Percentiles rank a stretch among this genome's conserved stretches.
phyloP scores from a whole-genome alignment of 2,329 filamentous ascomycete genomes.

The Neurospora crassa region DNA sequence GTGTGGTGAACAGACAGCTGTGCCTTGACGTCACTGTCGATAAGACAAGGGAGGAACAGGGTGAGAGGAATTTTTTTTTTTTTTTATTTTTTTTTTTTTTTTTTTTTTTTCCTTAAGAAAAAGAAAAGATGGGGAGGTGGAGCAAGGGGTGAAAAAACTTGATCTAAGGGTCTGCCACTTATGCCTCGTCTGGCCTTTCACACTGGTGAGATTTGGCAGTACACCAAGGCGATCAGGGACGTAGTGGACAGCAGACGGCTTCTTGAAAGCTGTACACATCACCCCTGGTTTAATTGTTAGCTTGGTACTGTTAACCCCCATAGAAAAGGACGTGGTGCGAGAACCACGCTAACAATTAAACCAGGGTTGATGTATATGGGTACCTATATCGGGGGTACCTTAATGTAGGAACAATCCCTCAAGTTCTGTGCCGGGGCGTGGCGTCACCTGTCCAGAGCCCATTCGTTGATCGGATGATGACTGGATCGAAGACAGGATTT shows the following conservation, averaged over 20 bases:
- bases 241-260: neutral
- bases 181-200: slow-evolving; percentile 19
- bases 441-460: neutral
- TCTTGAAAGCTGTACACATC: neutral
- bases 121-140: slow-evolving; percentile 1
- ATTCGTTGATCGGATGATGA: neutral
- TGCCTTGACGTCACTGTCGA: slow-evolving; percentile 1
- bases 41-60: neutral
- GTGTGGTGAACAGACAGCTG: neutral
- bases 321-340: too few relatives aligned
- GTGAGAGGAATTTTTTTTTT: neutral
- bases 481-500: neutral
- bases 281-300: too few relatives aligned
- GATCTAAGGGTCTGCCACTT: slow-evolving; percentile 11
- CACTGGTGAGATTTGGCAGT: slow-evolving; percentile 16
- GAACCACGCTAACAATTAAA: too few relatives aligned
- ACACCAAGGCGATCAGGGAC: slow-evolving; percentile 4
- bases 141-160: neutral
- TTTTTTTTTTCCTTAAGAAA: neutral
- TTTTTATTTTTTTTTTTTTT: neutral
- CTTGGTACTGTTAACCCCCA: too few relatives aligned
- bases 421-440: neutral
- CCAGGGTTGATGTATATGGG: too few relatives aligned
- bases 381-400: neutral
- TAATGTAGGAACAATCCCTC: neutral